Percentiles rank a stretch among this genome's conserved stretches.
Evolutionary conservation across 306 rosid species (phyloP).

Genomic region (Cucumis hystrix): DNA sequence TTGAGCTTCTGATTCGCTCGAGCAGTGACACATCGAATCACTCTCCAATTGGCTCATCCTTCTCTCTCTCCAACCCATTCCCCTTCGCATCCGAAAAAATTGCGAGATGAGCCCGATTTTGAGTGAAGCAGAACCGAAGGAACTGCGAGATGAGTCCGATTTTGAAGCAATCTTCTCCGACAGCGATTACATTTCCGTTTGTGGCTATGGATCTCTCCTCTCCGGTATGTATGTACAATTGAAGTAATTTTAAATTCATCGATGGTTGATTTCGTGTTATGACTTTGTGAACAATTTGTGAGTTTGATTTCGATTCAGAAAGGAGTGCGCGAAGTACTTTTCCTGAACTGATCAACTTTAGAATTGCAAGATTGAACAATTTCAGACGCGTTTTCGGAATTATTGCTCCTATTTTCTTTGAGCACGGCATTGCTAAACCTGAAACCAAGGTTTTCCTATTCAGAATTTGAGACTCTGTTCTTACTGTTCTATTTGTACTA

Average conservation of each 20-base stretch:
- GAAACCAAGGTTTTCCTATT: slow-evolving; percentile 62
- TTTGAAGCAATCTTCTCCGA: slow-evolving; percentile 31
- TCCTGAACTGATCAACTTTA: slow-evolving; percentile 64
- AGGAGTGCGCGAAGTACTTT: slow-evolving; percentile 89
- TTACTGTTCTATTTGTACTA: background rate
- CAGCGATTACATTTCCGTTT: slow-evolving; percentile 49
- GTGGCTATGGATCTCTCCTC: slow-evolving; percentile 94
- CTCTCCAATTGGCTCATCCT: slow-evolving; percentile 7
- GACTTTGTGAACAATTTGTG: background rate
- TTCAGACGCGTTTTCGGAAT: slow-evolving; percentile 76
- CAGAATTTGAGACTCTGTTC: background rate
- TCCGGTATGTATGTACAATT: slow-evolving; percentile 45
- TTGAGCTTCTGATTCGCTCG: background rate
- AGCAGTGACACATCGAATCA: background rate
- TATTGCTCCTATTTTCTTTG: slow-evolving; percentile 80
- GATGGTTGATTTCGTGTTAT: too few relatives aligned
- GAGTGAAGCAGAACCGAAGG: slow-evolving; percentile 8
- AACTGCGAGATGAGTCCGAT: slow-evolving; percentile 42
- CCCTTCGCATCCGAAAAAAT: slow-evolving; percentile 1
- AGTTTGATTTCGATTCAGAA: slow-evolving; percentile 22
- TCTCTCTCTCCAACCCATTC: background rate
- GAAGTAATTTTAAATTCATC: background rate
- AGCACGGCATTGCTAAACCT: slow-evolving; percentile 83
- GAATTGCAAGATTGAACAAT: slow-evolving; percentile 46
- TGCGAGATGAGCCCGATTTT: too few relatives aligned